Evolutionary conservation across 78 protist species (phyloP).

Genomic region (Dictyostelium discoideum): dicty_2.7 NC_007088.5:8327001-8327500

Average conservation of each 20-base stretch:
- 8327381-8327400: conserved; percentile 27
- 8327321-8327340: conserved; percentile 45
- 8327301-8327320: neutral
- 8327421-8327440: conserved; percentile 28
- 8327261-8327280: too few species aligned
- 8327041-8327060: neutral
- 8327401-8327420: conserved; percentile 63
- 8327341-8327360: conserved; percentile 33
- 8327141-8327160: neutral
- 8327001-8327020: neutral
- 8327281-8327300: neutral
- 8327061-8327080: conserved; percentile 35
- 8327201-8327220: conserved; percentile 51
- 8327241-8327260: neutral
- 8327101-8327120: conserved; percentile 65
- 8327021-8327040: neutral
- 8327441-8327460: conserved; percentile 1
- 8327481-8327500: neutral
- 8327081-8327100: conserved; percentile 22
- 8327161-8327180: neutral
- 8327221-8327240: conserved; percentile 1
- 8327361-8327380: conserved; percentile 37
- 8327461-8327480: conserved; percentile 1
- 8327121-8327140: neutral
- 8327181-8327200: conserved; percentile 31